Evolutionary conservation across 805 yeast species (phyloP).

Genomic region (Starmerella stigmatis): DNA sequence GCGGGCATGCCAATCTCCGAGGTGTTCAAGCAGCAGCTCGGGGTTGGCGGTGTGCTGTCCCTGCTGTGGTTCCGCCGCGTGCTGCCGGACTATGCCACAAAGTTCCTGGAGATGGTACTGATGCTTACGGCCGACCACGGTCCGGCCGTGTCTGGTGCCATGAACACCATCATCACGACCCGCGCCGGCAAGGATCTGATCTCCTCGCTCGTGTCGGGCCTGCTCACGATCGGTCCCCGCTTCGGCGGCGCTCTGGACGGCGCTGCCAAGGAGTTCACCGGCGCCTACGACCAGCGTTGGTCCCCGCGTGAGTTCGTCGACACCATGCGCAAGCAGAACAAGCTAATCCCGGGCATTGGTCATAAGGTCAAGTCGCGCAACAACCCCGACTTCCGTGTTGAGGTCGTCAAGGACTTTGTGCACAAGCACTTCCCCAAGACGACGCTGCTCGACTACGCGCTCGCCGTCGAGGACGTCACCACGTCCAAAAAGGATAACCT

Average conservation of each 20-base stretch:
- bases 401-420: constrained; percentile 38
- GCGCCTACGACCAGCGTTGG: constrained; percentile 36
- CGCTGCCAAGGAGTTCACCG: constrained; percentile 38
- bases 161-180: constrained; percentile 40
- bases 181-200: constrained; percentile 41
- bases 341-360: constrained; percentile 40
- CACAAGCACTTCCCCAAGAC: constrained; percentile 38
- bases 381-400: constrained; percentile 41
- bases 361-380: constrained; percentile 40
- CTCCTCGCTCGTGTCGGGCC: constrained; percentile 38
- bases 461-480: constrained; percentile 40
- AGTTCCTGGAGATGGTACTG: constrained; percentile 40
- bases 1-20: constrained; percentile 41
- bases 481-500: constrained; percentile 41
- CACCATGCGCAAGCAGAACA: constrained; percentile 39
- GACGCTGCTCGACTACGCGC: constrained; percentile 36
- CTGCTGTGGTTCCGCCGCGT: constrained; percentile 40
- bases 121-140: constrained; percentile 43
- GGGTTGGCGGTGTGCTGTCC: constrained; percentile 41
- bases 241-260: constrained; percentile 42
- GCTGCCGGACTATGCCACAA: constrained; percentile 36
- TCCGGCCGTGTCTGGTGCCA: constrained; percentile 40
- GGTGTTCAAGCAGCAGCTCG: constrained; percentile 39
- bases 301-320: constrained; percentile 40
- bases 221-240: constrained; percentile 38